Evolutionary conservation across 331 rosid genomes (phyloP).

Genomic region (Stylosanthes scabra): DNA sequence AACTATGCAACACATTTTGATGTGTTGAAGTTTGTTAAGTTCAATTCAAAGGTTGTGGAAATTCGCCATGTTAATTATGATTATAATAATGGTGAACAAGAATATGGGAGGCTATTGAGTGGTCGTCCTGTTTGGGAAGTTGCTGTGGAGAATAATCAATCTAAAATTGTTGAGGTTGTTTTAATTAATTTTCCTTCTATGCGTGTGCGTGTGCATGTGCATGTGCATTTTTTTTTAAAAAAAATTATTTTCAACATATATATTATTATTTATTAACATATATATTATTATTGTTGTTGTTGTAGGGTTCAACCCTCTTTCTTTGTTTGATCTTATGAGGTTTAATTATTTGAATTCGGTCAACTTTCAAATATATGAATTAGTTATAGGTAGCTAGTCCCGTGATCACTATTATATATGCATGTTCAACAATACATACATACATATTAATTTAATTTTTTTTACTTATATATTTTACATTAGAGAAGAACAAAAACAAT

Average conservation of each 20-base stretch:
- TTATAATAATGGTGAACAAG: not conserved
- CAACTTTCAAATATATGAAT: conserved; percentile 7
- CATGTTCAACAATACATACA: not conserved
- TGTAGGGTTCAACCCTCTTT: not conserved
- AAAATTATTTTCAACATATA: not conserved
- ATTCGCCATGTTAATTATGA: conserved; percentile 44
- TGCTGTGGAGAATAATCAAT: conserved; percentile 37
- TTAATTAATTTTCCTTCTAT: not conserved
- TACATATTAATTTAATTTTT: not conserved
- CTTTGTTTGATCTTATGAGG: not conserved
- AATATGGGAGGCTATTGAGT: conserved; percentile 50
- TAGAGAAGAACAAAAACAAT: no score
- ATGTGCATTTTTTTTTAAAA: no score
- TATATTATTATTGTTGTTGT: not conserved
- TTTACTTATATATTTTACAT: no score
- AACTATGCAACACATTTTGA: conserved; percentile 61
- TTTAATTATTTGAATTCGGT: not conserved
- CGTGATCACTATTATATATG: not conserved
- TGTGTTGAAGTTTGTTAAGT: conserved; percentile 50
- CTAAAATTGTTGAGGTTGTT: conserved; percentile 54
- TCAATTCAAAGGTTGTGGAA: conserved; percentile 59
- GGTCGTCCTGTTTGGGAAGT: conserved; percentile 69
- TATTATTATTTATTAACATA: no score
- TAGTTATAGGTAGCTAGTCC: not conserved
- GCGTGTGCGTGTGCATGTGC: not conserved